phyloP scores from a whole-genome alignment of 164 flowering plant genomes.

The Vitis amurensis region DNA sequence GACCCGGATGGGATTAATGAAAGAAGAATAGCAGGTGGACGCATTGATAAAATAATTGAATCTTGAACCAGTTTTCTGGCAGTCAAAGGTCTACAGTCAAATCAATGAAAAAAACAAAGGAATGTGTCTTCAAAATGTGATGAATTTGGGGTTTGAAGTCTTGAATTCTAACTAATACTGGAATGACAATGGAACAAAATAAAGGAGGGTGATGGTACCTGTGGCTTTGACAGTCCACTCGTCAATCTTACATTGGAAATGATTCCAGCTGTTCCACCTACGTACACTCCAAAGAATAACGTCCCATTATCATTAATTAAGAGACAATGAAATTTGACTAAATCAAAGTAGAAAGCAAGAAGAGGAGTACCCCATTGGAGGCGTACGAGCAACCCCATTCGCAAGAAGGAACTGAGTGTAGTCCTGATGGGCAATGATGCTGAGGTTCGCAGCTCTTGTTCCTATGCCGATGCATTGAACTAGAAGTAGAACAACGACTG shows the following conservation, averaged over 20 bases:
- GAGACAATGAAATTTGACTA: too few species aligned
- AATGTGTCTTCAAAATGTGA: too few species aligned
- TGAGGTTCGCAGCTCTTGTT: slow-evolving; percentile 8
- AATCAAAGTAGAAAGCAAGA: too few species aligned
- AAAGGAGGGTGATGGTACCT: slow-evolving; percentile 15
- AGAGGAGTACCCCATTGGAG: slow-evolving; percentile 44
- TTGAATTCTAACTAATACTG: too few species aligned
- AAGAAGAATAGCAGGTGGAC: too few species aligned
- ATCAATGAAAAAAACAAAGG: too few species aligned
- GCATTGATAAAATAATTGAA: too few species aligned
- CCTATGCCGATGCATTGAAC: slow-evolving; percentile 4
- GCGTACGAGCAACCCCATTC: slow-evolving; percentile 48
- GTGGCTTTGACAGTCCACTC: slow-evolving; percentile 34
- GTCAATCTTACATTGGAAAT: slow-evolving; percentile 37
- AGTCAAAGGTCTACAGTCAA: too few species aligned
- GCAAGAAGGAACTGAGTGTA: slow-evolving; percentile 35
- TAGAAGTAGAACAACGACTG: neutral
- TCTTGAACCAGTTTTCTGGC: too few species aligned
- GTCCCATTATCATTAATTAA: too few species aligned
- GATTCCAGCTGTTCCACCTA: slow-evolving; percentile 61
- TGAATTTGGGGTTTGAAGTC: too few species aligned
- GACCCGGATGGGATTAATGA: neutral
- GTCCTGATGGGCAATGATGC: slow-evolving; percentile 13
- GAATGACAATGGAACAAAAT: neutral
- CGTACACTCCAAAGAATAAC: neutral